phyloP scores from a whole-genome alignment of 1,139 yeast genomes.

The Casaregolazyma suthepensis region DNA sequence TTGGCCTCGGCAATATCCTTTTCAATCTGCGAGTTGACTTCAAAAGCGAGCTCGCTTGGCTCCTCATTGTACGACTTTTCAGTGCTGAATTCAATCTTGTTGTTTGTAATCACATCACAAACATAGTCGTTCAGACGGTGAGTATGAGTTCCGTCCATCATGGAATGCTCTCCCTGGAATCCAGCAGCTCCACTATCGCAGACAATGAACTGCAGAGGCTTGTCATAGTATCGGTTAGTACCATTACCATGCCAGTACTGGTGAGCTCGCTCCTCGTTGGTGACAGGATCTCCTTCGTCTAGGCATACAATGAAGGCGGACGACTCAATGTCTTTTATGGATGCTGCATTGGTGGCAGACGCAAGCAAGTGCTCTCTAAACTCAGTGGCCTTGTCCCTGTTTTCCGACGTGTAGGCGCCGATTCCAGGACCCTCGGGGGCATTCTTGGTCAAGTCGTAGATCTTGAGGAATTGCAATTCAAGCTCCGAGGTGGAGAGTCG shows the following conservation, averaged over 20 bases:
- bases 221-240: constrained; percentile 82
- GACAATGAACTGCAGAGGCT: constrained; percentile 81
- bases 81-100: constrained; percentile 37
- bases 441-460: constrained; percentile 42
- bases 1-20: constrained; percentile 52
- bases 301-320: constrained; percentile 77
- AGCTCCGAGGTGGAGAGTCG: constrained; percentile 56
- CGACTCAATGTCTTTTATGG: constrained; percentile 65
- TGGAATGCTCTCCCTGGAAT: constrained; percentile 92
- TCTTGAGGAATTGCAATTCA: constrained; percentile 55
- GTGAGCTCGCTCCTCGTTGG: constrained; percentile 79
- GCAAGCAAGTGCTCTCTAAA: constrained; percentile 55
- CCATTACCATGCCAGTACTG: constrained; percentile 96
- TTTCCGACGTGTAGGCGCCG: constrained; percentile 76
- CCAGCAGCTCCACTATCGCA: constrained; percentile 85
- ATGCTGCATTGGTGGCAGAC: constrained; percentile 47
- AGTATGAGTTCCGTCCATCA: constrained; percentile 98
- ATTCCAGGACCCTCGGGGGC: constrained; percentile 48
- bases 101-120: constrained; percentile 48
- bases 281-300: constrained; percentile 67
- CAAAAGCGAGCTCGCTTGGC: constrained; percentile 40
- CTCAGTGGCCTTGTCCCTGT: constrained; percentile 76
- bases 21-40: constrained; percentile 42
- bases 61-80: constrained; percentile 19
- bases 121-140: constrained; percentile 79